Conservation (phyloP, 1,284 basidiomycete species). For the Tremellales sp. region DNA sequence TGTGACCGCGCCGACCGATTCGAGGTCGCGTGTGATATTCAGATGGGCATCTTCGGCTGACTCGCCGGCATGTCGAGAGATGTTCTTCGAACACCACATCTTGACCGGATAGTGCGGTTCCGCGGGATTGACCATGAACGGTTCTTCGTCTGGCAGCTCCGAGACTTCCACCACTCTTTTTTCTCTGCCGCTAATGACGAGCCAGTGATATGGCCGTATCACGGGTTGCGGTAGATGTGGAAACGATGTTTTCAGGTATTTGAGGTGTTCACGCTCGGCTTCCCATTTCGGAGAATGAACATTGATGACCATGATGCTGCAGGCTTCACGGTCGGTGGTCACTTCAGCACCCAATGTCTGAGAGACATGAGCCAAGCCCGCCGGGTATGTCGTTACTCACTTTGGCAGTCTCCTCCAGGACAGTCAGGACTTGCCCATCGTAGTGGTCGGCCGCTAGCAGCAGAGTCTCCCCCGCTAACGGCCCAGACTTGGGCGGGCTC, state of each 20-base stretch:
- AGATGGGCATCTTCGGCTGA: conserved; percentile 16
- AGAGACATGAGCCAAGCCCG: too few species aligned
- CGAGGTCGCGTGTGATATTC: conserved; percentile 8
- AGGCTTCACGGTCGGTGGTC: neutral
- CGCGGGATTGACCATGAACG: conserved; percentile 20
- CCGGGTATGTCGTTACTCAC: too few species aligned
- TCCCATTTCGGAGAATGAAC: neutral
- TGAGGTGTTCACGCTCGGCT: too few species aligned
- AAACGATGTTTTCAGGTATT: neutral
- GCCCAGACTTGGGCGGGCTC: too few species aligned
- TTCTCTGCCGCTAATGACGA: conserved; percentile 16
- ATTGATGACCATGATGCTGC: neutral
- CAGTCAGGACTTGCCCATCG: too few species aligned
- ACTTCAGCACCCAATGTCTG: too few species aligned
- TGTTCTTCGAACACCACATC: conserved; percentile 36
- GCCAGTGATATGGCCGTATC: conserved; percentile 34
- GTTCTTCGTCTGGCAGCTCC: conserved; percentile 10
- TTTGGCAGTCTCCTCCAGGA: too few species aligned
- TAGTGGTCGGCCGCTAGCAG: too few species aligned
- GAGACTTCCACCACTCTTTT: conserved; percentile 7
- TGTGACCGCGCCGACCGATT: conserved; percentile 24
- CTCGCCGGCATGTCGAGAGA: conserved; percentile 13
- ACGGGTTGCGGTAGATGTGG: neutral
- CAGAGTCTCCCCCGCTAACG: too few species aligned
- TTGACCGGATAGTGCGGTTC: conserved; percentile 19